phyloP scores from a whole-genome alignment of 495 filamentous ascomycete species.

The Tuber aestivum region DNA sequence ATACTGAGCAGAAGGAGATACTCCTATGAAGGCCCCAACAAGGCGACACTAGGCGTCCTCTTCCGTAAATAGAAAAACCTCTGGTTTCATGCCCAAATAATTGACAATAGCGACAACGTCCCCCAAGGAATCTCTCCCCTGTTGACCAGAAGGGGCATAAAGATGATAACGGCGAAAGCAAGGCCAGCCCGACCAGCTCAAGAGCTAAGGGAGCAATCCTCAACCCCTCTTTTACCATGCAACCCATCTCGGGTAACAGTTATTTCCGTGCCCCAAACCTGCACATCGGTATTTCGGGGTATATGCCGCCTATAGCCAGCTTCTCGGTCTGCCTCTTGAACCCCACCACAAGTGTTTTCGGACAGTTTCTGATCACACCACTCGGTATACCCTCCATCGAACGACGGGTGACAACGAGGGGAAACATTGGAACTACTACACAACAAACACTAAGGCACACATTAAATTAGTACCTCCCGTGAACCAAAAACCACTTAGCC shows the following conservation, averaged over 20 bases:
- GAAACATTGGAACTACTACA: not conserved
- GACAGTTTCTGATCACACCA: not conserved
- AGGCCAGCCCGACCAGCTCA: not conserved
- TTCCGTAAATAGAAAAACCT: not conserved
- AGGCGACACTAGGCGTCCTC: not conserved
- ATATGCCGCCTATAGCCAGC: not conserved
- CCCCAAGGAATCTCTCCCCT: not conserved
- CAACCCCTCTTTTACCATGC: not conserved
- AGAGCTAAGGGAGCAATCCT: not conserved
- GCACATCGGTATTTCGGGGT: not conserved
- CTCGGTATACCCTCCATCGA: not conserved
- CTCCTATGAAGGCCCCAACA: not conserved
- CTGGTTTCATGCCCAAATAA: not conserved
- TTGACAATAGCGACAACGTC: not conserved
- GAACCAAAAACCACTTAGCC: not conserved
- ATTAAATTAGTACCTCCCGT: not conserved
- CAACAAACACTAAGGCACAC: not conserved
- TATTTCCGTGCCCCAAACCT: not conserved
- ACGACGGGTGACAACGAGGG: not conserved
- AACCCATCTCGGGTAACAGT: not conserved
- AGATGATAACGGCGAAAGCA: not conserved
- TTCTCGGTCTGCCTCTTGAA: not conserved
- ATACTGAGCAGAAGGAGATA: not conserved
- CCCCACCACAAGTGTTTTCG: not conserved
- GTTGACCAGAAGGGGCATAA: not conserved